phyloP scores from a whole-genome alignment of 163 green algal genomes.

The Scenedesmus sp. region DNA sequence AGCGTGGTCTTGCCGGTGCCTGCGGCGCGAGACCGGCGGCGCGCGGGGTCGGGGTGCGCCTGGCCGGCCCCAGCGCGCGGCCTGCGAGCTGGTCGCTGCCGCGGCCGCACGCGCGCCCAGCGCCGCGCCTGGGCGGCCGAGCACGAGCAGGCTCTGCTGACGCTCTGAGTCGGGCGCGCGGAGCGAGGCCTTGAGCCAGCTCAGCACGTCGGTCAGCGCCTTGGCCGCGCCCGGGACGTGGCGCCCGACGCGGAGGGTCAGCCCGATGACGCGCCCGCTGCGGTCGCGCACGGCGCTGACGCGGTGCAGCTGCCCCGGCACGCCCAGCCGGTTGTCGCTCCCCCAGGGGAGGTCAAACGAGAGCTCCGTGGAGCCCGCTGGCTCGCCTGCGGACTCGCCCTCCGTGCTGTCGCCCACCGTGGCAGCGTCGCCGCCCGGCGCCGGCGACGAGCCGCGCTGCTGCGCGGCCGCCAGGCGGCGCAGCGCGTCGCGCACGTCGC shows the following conservation, averaged over 20 bases:
- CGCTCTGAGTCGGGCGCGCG: not conserved
- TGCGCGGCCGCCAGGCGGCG: not conserved
- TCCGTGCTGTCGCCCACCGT: too few relatives aligned
- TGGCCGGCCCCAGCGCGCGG: not conserved
- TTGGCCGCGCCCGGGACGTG: constrained; percentile 36
- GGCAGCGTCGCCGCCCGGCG: too few relatives aligned
- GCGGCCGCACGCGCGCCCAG: too few relatives aligned
- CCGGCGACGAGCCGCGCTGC: too few relatives aligned
- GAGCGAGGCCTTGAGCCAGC: constrained; percentile 5
- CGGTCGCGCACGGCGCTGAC: constrained; percentile 64
- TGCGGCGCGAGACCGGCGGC: constrained; percentile 72
- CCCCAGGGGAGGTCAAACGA: not conserved
- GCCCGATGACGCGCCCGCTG: not conserved
- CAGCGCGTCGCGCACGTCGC: constrained; percentile 8
- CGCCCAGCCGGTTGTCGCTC: not conserved
- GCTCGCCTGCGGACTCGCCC: too few relatives aligned
- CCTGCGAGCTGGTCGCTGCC: too few relatives aligned
- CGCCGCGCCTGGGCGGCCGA: constrained; percentile 4
- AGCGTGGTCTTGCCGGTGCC: constrained; percentile 74
- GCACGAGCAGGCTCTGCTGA: constrained; percentile 6
- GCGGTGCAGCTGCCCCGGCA: constrained; percentile 84
- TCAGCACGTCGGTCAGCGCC: constrained; percentile 52
- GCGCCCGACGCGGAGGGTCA: constrained; percentile 18
- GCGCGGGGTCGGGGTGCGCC: constrained; percentile 48
- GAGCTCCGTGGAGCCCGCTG: too few relatives aligned